phyloP scores from a whole-genome alignment of 768 basidiomycete genomes.

The Cubamyces lactineus region DNA sequence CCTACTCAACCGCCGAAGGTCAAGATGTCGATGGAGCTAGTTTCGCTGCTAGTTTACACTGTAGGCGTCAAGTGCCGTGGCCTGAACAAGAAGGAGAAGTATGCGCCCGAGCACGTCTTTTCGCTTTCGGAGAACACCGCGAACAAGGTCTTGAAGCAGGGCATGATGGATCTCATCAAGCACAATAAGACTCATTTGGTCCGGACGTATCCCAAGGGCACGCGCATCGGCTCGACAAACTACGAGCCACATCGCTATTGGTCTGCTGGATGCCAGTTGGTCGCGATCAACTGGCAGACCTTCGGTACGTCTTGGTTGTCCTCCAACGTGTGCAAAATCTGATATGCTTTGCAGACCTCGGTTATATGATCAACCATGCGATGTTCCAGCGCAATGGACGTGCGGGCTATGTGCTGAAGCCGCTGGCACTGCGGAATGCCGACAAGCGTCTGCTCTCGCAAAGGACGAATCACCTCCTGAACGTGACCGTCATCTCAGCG shows the following conservation, averaged over 20 bases:
- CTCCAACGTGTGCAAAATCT: too few relatives aligned
- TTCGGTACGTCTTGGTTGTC: conserved; percentile 73
- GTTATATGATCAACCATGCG: conserved; percentile 90
- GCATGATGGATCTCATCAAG: conserved; percentile 75
- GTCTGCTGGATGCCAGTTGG: conserved; percentile 86
- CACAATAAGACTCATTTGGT: conserved; percentile 86
- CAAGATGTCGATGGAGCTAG: conserved; percentile 77
- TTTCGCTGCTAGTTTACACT: conserved; percentile 86
- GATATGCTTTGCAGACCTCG: conserved; percentile 60
- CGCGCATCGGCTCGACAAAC: conserved; percentile 80
- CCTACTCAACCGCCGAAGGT: conserved; percentile 41
- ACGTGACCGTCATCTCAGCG: conserved; percentile 82
- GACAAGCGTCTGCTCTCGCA: conserved; percentile 60
- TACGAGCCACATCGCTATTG: conserved; percentile 90
- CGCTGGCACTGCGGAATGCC: conserved; percentile 67
- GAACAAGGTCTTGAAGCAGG: conserved; percentile 72
- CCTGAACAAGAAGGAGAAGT: conserved; percentile 82
- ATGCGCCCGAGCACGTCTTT: conserved; percentile 89
- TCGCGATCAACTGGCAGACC: conserved; percentile 98
- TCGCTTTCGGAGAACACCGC: conserved; percentile 87
- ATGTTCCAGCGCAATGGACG: conserved; percentile 95
- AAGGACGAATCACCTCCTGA: conserved; percentile 61
- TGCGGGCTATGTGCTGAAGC: conserved; percentile 89
- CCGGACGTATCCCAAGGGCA: conserved; percentile 85
- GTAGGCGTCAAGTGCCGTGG: conserved; percentile 95